These are phyloP conservation scores for Thalia dealbata DNA, from an alignment of 176 grass and related monocot genomes.

Conservation along the genomic window DNA sequence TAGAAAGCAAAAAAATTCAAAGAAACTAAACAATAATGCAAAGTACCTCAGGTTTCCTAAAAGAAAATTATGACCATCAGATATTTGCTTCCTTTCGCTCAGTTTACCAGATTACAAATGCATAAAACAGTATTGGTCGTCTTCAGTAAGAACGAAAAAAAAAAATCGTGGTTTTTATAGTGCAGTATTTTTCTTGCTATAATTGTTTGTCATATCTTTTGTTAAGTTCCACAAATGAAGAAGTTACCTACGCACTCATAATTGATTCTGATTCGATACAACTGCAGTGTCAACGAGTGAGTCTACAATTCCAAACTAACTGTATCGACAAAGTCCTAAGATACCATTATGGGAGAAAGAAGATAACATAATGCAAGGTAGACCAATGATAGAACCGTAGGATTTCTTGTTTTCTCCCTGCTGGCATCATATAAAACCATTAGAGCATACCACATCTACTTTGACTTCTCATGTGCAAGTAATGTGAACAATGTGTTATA, in stretches of 20 bases:
- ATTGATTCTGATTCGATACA: not conserved
- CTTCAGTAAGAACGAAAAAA: no score
- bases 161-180: no score
- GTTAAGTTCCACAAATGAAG: no score
- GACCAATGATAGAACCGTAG: not conserved
- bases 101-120: not conserved
- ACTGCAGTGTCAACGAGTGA: not conserved
- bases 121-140: not conserved
- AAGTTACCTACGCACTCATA: no score
- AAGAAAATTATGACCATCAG: no score
- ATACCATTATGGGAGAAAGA: no score
- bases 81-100: no score
- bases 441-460: not conserved
- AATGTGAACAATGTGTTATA: not conserved
- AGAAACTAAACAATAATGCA: not conserved
- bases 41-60: no score
- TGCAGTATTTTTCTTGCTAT: no score
- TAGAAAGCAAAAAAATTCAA: not conserved
- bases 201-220: no score
- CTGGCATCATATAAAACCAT: not conserved
- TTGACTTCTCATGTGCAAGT: not conserved
- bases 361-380: not conserved
- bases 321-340: not conserved
- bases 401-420: not conserved
- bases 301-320: not conserved